A percentile compares a stretch with the other conserved stretches of the same genome.
Evolutionary conservation across 2,329 filamentous ascomycete species (phyloP).

Genomic region (Magnaporthales sp.): DNA sequence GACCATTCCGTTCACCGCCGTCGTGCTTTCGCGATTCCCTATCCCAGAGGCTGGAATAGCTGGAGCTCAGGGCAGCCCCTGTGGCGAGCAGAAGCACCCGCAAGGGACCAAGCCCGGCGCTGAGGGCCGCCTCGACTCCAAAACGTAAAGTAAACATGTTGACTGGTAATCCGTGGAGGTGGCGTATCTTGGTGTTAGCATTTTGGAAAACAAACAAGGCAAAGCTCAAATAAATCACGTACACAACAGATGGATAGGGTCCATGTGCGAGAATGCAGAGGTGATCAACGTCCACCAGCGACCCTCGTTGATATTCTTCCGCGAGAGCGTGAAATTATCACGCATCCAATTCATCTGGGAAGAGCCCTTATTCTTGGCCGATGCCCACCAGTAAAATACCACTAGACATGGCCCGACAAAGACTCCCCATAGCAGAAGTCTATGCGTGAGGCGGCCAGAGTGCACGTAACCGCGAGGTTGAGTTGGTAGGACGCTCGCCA

Average conservation of each 20-base stretch:
- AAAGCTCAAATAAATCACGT: neutral
- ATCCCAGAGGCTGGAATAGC: slow-evolving; percentile 11
- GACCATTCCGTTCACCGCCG: neutral
- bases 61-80: slow-evolving; percentile 13
- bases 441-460: neutral
- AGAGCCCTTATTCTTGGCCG: neutral
- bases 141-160: slow-evolving; percentile 15
- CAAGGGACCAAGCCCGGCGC: slow-evolving; percentile 9
- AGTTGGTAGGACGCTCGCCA: neutral
- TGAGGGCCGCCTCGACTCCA: slow-evolving; percentile 9
- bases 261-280: slow-evolving; percentile 13
- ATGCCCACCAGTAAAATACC: slow-evolving; percentile 2
- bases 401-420: neutral
- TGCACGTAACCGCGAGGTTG: neutral
- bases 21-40: slow-evolving; percentile 5
- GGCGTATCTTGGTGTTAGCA: neutral
- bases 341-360: neutral
- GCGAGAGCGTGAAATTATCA: slow-evolving; percentile 14
- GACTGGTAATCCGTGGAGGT: neutral
- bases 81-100: slow-evolving; percentile 10
- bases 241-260: slow-evolving; percentile 11
- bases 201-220: neutral
- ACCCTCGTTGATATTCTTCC: slow-evolving; percentile 12
- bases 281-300: slow-evolving; percentile 16
- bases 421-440: neutral